Conservation (phyloP, 2,329 filamentous ascomycete species). For the Pleomassaria siparia region DNA sequence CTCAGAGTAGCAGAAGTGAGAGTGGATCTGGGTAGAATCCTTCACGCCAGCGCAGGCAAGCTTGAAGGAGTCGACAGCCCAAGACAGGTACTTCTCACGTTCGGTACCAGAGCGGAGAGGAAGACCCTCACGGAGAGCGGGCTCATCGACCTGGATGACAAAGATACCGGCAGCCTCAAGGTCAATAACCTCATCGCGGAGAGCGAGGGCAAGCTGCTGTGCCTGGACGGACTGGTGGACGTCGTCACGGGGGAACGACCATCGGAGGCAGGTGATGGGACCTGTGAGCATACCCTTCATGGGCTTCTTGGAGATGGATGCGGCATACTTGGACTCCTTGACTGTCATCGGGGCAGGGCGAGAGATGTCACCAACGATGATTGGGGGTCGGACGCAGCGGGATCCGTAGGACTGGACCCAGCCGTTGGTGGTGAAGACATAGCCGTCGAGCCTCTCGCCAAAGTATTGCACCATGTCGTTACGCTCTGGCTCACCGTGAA, state of each 20-base stretch:
- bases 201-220: conserved; percentile 96
- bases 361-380: conserved; percentile 98
- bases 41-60: conserved; percentile 90
- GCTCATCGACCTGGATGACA: conserved; percentile 99
- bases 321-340: conserved; percentile 99
- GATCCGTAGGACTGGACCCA: conserved; percentile 99
- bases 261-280: conserved; percentile 96
- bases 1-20: conserved; percentile 99
- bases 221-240: conserved; percentile 99
- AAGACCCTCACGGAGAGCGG: conserved; percentile 98
- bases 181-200: conserved; percentile 97
- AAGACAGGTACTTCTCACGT: conserved; percentile 94
- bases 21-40: conserved; percentile 98
- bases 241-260: conserved; percentile 99
- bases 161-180: conserved; percentile 95
- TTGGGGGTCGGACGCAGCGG: conserved; percentile 95
- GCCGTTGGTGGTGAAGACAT: conserved; percentile 97
- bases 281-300: conserved; percentile 99
- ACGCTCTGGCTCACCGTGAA: conserved; percentile 98
- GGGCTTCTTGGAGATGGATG: conserved; percentile 93
- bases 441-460: conserved; percentile 93
- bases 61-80: conserved; percentile 98
- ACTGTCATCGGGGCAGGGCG: conserved; percentile 97
- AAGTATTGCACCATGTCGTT: conserved; percentile 99
- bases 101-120: conserved; percentile 91